Evolutionary conservation across 495 filamentous ascomycete species (phyloP), one percentile per base, ranked within the genome.

Genomic region (Pyrenula aspistea): DNA sequence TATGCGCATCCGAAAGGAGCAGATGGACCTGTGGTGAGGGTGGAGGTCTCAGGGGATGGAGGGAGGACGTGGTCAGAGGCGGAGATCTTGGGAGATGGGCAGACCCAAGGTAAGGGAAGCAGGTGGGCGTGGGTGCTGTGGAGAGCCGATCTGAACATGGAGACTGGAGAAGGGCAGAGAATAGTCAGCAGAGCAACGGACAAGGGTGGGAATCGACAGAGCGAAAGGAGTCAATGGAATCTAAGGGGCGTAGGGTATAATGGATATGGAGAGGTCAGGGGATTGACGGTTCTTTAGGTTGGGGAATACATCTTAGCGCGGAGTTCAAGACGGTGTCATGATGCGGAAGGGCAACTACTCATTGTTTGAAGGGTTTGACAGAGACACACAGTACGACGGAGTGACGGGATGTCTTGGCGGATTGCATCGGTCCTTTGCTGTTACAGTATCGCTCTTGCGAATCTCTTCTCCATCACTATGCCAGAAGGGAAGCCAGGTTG

Each of bases 201-300:
- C 68, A 63, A 55, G 25, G 73, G 61, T 2, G 76, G 77, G 20
- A 80, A 82, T 63, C 57, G 62, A 22, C 81, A 83, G 60, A 60
- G 52, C 10, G 64, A 68, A 52, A 65, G 67, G 60, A 70, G 74
- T 12, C 62, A 71, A 58, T 84, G 81, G 81, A 83, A 82, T 63
- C 62, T 78, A 52, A 70, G 82, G 50, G 82, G 82, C 2, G 78
- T 84, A 8, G 78, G 70, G 51, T 85, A 83, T 66, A 78, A 79
- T 65, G 82, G 78, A 12, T 84, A 77, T 67, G 82, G 81, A 0
- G 74, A 82, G 60, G 67, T 68, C 21, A 71, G 67, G 49, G 69
- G 73, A 25, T 55, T 83, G 56, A 67, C 61, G 10, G 60, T 78
- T 53, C 54, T 53, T 52, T 31, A 19, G n/a, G n/a, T n/a, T n/a